phyloP scores from a whole-genome alignment of 2,329 filamentous ascomycete genomes.

The Aspergillus alliaceus region DNA sequence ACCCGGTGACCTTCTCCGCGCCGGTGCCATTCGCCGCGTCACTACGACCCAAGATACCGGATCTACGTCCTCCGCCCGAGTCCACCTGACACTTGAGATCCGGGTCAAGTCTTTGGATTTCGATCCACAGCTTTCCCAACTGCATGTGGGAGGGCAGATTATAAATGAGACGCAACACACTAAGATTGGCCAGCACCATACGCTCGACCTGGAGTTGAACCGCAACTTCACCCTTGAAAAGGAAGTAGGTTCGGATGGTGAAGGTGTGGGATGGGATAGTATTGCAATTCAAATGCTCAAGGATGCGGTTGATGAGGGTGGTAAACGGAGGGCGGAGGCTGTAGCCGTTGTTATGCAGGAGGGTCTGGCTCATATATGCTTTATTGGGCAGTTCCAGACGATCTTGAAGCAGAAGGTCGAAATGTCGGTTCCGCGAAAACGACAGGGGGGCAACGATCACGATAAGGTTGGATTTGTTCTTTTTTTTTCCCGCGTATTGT shows the following conservation, averaged over 20 bases:
- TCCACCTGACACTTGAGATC: conserved; percentile 66
- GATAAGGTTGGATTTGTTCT: conserved; percentile 40
- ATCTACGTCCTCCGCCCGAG: conserved; percentile 61
- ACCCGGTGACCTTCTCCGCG: conserved; percentile 63
- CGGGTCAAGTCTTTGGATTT: conserved; percentile 67
- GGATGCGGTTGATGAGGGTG: conserved; percentile 70
- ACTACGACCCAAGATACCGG: conserved; percentile 61
- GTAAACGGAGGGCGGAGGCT: conserved; percentile 74
- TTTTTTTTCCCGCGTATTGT: background rate
- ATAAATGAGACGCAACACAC: conserved; percentile 67
- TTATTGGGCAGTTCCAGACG: conserved; percentile 51
- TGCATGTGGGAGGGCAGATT: conserved; percentile 68
- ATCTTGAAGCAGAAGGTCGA: conserved; percentile 51
- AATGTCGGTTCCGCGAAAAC: conserved; percentile 49
- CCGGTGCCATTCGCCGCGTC: conserved; percentile 66
- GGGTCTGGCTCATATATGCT: conserved; percentile 52
- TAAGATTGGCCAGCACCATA: conserved; percentile 67
- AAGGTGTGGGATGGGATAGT: conserved; percentile 75
- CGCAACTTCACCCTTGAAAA: conserved; percentile 88
- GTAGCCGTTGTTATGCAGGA: conserved; percentile 95
- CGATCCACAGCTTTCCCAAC: conserved; percentile 65
- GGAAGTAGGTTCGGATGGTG: conserved; percentile 52
- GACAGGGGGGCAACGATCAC: conserved; percentile 48
- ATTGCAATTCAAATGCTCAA: conserved; percentile 75
- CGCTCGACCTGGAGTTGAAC: conserved; percentile 80